phyloP scores from a whole-genome alignment of 1,139 yeast genomes.

The Blastobotrys serpentis region DNA sequence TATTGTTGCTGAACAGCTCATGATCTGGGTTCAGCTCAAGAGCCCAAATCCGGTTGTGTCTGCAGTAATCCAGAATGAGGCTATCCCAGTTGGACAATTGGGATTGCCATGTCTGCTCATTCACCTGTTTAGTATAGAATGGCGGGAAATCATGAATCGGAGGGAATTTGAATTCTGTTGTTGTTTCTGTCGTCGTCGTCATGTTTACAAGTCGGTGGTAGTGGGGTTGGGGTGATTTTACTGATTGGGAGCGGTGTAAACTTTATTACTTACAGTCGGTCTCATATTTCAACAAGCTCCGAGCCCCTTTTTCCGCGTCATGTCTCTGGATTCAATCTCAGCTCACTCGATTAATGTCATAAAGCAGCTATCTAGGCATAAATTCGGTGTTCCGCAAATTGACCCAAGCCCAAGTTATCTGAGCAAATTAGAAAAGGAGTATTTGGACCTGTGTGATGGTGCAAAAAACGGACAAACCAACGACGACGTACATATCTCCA shows the following conservation, averaged over 20 bases:
- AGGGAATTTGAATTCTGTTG: constrained; percentile 48
- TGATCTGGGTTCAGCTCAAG: constrained; percentile 33
- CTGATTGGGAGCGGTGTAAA: neutral
- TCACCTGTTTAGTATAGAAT: constrained; percentile 85
- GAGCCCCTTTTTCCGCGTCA: constrained; percentile 8
- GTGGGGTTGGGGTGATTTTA: neutral
- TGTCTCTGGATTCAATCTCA: constrained; percentile 16
- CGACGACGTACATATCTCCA: too few species aligned
- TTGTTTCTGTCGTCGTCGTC: neutral
- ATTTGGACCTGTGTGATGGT: constrained; percentile 18
- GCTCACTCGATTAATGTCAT: constrained; percentile 12
- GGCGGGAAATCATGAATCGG: constrained; percentile 87
- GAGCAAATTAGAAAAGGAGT: constrained; percentile 21
- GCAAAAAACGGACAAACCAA: neutral
- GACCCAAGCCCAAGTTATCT: constrained; percentile 11
- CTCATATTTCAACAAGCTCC: too few species aligned
- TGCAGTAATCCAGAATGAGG: constrained; percentile 58
- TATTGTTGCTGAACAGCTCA: constrained; percentile 50
- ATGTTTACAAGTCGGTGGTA: too few species aligned
- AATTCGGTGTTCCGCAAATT: constrained; percentile 26
- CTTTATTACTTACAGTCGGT: neutral
- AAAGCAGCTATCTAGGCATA: constrained; percentile 16
- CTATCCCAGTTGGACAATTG: constrained; percentile 64
- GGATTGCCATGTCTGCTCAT: constrained; percentile 69
- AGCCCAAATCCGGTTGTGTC: constrained; percentile 53